Conservation (phyloP, 331 rosid genomes). For the Phaseolus coccineus region DNA sequence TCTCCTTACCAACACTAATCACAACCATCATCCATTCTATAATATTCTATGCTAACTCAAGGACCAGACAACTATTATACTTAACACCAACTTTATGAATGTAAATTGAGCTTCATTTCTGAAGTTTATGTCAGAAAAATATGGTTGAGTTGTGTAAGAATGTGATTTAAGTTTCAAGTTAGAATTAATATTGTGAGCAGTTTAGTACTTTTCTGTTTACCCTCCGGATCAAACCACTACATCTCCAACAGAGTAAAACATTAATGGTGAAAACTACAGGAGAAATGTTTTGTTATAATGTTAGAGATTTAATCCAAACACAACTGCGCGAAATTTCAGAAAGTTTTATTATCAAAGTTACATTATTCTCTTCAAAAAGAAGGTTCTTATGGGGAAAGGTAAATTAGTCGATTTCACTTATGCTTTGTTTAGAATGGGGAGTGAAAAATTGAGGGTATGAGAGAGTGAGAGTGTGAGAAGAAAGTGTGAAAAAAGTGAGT, state of each 20-base stretch:
- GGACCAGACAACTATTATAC: no score
- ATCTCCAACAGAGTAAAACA: background rate
- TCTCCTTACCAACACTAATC: background rate
- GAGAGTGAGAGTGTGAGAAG: no score
- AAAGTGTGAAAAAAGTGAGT: no score
- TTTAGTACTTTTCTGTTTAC: background rate
- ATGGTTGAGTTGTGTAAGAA: background rate
- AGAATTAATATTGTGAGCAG: background rate
- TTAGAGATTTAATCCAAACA: no score
- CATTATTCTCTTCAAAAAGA: background rate
- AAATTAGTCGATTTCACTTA: background rate
- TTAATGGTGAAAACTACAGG: background rate
- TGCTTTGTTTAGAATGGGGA: no score
- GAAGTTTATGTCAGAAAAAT: no score
- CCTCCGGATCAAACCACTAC: background rate
- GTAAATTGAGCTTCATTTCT: no score
- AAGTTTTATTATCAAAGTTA: background rate
- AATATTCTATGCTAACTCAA: no score
- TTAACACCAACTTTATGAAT: no score
- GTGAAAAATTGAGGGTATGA: no score
- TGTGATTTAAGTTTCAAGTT: background rate
- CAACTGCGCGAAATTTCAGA: no score
- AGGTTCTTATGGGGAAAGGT: background rate
- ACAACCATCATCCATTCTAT: background rate
- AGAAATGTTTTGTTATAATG: background rate